These are phyloP conservation scores for Euphorbia peplus DNA, from an alignment of 345 rosid genomes.

Conservation along the genomic window DNA sequence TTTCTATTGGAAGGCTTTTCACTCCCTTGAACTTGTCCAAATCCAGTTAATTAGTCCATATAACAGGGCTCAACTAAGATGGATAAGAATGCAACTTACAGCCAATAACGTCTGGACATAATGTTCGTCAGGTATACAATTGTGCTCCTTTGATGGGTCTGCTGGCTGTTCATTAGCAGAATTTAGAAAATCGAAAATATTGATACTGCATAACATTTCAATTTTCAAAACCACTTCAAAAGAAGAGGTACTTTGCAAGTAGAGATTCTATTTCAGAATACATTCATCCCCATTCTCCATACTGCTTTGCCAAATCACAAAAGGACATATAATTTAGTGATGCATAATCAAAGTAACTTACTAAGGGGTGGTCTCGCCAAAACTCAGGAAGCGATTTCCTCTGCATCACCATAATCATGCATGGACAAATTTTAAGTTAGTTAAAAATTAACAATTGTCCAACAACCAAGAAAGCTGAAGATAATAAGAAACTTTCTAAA, in stretches of 20 bases:
- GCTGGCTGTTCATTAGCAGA: slow-evolving; percentile 54
- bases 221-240: slow-evolving; percentile 1
- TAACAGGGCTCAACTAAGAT: not conserved
- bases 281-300: not conserved
- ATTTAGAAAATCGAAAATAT: slow-evolving; percentile 5
- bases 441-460: slow-evolving; percentile 9
- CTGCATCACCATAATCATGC: slow-evolving; percentile 45
- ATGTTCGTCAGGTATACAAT: slow-evolving; percentile 97
- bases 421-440: slow-evolving; percentile 2
- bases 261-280: too few species aligned
- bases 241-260: not conserved
- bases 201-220: not conserved
- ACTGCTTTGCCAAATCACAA: not conserved
- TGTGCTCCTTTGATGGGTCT: slow-evolving; percentile 80
- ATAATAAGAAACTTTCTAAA: not conserved
- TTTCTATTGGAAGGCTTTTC: not conserved
- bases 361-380: slow-evolving; percentile 83
- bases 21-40: not conserved
- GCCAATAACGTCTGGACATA: slow-evolving; percentile 88
- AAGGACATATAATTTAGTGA: not conserved
- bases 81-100: slow-evolving; percentile 45
- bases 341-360: slow-evolving; percentile 35
- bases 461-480: slow-evolving; percentile 5
- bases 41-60: not conserved
- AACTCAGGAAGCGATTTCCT: slow-evolving; percentile 85